Evolutionary conservation across 805 yeast species (phyloP).

Genomic region (Nakazawaea pomicola): DNA sequence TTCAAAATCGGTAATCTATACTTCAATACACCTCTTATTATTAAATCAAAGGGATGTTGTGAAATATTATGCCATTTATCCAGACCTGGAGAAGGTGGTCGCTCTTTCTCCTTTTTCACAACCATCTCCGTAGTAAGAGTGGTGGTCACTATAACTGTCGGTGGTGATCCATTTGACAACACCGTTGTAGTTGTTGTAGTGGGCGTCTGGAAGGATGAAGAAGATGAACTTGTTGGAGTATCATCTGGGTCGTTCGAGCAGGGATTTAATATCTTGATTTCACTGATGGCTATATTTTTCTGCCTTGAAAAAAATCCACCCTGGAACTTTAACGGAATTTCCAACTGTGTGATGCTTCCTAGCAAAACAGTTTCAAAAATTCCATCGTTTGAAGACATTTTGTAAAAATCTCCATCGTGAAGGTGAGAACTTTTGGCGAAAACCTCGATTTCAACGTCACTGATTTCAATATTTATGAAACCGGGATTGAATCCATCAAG

Average conservation of each 20-base stretch:
- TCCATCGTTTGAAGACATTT: conserved; percentile 17
- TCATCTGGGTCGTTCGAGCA: conserved; percentile 36
- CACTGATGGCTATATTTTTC: conserved; percentile 55
- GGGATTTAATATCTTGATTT: conserved; percentile 68
- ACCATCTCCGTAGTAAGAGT: neutral
- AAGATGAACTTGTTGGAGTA: conserved; percentile 28
- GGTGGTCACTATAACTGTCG: no score
- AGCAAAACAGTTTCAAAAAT: conserved; percentile 63
- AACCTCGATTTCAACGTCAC: conserved; percentile 70
- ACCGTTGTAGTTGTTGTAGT: conserved; percentile 1
- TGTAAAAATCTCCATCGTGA: conserved; percentile 12
- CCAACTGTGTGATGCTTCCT: conserved; percentile 64
- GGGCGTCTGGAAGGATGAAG: no score
- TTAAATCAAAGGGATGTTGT: conserved; percentile 78
- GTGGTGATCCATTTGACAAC: no score
- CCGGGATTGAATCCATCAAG: conserved; percentile 88
- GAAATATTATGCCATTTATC: conserved; percentile 72
- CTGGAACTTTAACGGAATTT: conserved; percentile 65
- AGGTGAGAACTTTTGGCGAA: conserved; percentile 70
- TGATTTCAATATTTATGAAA: conserved; percentile 58
- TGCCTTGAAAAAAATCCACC: conserved; percentile 74
- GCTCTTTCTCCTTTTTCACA: conserved; percentile 1
- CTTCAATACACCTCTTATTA: conserved; percentile 74
- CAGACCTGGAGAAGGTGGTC: conserved; percentile 12
- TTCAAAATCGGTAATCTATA: conserved; percentile 67